These are phyloP conservation scores for Rhodotorula babjevae DNA, from an alignment of 768 basidiomycete species.

Conservation along the genomic window DNA sequence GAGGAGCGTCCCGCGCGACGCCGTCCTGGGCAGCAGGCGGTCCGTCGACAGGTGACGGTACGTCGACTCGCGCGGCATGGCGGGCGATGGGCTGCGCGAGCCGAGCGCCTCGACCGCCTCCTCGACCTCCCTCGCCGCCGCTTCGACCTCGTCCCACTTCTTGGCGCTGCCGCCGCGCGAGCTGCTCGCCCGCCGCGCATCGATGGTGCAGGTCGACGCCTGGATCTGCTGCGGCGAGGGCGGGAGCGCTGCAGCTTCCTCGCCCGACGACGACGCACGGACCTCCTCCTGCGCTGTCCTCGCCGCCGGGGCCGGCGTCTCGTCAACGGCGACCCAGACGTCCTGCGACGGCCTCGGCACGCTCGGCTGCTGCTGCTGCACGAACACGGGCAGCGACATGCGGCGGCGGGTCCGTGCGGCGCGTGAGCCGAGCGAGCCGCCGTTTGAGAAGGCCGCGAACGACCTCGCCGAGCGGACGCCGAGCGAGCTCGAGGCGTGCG, in stretches of 20 bases:
- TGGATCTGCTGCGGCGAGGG: too few relatives aligned
- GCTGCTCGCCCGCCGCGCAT: too few relatives aligned
- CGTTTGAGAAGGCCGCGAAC: background rate
- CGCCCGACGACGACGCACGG: too few relatives aligned
- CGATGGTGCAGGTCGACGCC: too few relatives aligned
- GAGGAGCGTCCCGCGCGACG: constrained; percentile 4
- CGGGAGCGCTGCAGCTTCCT: too few relatives aligned
- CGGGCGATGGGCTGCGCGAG: background rate
- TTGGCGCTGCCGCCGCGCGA: background rate
- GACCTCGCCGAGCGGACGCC: background rate
- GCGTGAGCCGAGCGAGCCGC: background rate
- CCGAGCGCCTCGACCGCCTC: background rate
- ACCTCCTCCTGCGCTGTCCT: background rate
- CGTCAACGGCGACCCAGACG: constrained; percentile 19
- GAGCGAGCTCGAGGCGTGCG: background rate
- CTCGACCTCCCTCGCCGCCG: background rate
- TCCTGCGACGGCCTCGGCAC: background rate
- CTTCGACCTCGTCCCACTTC: background rate
- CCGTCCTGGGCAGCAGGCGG: background rate
- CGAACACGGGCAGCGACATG: background rate
- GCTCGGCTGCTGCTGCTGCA: too few relatives aligned
- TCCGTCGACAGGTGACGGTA: too few relatives aligned
- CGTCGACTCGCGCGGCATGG: background rate
- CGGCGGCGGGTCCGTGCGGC: background rate
- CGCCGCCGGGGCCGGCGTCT: background rate